A percentile compares a stretch with the other conserved stretches of the same genome.
Evolutionary conservation across 768 basidiomycete species (phyloP).

Genomic region (Chlorophyllum brunneum): DNA sequence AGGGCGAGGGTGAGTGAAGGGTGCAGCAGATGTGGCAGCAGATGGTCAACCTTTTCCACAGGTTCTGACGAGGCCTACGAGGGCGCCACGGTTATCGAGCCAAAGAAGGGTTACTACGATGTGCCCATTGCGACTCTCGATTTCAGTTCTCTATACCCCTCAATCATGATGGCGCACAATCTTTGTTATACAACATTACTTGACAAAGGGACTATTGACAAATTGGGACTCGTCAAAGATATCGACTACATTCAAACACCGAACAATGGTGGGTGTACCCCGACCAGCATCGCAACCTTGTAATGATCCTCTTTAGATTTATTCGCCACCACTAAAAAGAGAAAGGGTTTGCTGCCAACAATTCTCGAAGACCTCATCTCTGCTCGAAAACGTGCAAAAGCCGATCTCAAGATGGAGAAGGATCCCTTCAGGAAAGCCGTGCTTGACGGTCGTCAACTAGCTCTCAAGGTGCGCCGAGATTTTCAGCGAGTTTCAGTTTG

Average conservation of each 20-base stretch:
- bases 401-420: conserved; percentile 93
- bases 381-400: conserved; percentile 92
- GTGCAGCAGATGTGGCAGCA: conserved; percentile 1
- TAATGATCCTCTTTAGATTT: conserved; percentile 52
- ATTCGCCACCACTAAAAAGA: conserved; percentile 66
- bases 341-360: conserved; percentile 89
- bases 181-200: conserved; percentile 97
- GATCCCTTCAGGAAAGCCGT: conserved; percentile 98
- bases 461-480: conserved; percentile 66
- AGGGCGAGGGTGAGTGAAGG: conserved; percentile 65
- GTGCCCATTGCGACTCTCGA: conserved; percentile 96
- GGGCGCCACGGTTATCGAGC: conserved; percentile 98
- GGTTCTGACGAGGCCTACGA: conserved; percentile 96
- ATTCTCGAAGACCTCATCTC: conserved; percentile 91
- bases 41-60: conserved; percentile 23
- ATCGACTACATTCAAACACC: conserved; percentile 93
- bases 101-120: conserved; percentile 93
- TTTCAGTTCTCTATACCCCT: conserved; percentile 97
- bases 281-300: background rate
- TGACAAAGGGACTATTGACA: conserved; percentile 73
- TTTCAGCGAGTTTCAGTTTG: background rate
- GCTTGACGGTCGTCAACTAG: conserved; percentile 93
- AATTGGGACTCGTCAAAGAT: conserved; percentile 74
- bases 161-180: conserved; percentile 99
- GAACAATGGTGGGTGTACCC: conserved; percentile 71